These are phyloP conservation scores for Fremontodendron californicum DNA, from an alignment of 345 rosid genomes.

Conservation along the genomic window DNA sequence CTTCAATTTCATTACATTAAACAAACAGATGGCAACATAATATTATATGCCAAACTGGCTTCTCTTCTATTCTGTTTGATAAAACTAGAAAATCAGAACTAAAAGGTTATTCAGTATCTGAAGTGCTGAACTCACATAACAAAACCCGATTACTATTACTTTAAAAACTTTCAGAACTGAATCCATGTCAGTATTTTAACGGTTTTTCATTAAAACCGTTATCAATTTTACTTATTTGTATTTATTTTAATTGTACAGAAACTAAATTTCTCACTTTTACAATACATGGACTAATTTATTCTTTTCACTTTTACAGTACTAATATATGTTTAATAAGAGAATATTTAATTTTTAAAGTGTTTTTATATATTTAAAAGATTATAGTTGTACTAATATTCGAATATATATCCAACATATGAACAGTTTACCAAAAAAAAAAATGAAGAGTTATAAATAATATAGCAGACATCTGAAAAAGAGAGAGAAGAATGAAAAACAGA, in stretches of 20 bases:
- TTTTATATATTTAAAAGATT: neutral
- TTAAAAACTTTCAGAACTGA: neutral
- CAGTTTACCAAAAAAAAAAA: no score
- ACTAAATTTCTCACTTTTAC: no score
- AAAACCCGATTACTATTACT: neutral
- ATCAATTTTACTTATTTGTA: no score
- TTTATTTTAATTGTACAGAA: no score
- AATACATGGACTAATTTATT: no score
- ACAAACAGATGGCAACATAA: neutral
- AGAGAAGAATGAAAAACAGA: neutral
- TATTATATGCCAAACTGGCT: neutral
- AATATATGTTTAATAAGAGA: no score
- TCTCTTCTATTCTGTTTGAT: neutral
- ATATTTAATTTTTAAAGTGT: neutral
- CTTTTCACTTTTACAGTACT: no score
- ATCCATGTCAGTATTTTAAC: no score
- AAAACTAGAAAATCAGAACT: neutral
- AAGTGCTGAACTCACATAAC: neutral
- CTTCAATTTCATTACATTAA: neutral
- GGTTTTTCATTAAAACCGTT: no score
- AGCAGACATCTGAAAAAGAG: neutral
- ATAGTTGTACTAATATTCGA: no score
- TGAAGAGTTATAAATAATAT: no score
- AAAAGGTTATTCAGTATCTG: neutral
- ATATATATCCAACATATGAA: no score